A percentile compares a stretch with the other conserved stretches of the same genome.
Conservation (phyloP, 176 grass and related monocot genomes). For the Paspalum vaginatum region DNA sequence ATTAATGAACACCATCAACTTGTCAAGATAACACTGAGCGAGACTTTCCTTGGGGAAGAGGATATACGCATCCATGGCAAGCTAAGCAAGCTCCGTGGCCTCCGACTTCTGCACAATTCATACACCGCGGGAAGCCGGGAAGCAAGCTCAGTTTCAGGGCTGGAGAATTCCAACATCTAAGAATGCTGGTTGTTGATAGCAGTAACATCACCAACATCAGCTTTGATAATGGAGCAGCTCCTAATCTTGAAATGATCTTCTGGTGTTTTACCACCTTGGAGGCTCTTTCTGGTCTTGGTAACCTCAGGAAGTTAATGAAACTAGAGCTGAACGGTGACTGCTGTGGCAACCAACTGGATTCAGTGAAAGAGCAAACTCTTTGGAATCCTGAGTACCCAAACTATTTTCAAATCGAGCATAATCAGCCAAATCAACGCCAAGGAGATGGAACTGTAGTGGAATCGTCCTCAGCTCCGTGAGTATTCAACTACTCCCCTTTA, state of each 20-base stretch:
- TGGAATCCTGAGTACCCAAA: no score
- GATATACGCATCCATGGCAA: background rate
- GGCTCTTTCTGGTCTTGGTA: background rate
- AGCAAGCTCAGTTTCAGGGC: background rate
- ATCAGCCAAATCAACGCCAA: no score
- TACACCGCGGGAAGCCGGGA: background rate
- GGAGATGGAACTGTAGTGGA: no score
- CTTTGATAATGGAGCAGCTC: background rate
- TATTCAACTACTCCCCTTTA: no score
- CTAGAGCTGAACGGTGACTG: background rate
- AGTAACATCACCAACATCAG: background rate
- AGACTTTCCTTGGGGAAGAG: background rate
- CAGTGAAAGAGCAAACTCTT: no score
- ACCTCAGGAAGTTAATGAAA: background rate
- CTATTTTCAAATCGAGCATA: no score
- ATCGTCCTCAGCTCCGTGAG: no score
- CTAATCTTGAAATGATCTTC: conserved; percentile 2
- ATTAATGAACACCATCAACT: background rate
- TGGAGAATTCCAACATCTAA: background rate
- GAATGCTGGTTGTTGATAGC: background rate
- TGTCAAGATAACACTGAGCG: conserved; percentile 12
- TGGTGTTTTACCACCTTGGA: background rate
- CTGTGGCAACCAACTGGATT: no score
- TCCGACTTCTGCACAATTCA: background rate
- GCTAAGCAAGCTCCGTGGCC: background rate